These are phyloP conservation scores for Leccinum uliginosum DNA, from an alignment of 768 basidiomycete genomes.

Conservation along the genomic window DNA sequence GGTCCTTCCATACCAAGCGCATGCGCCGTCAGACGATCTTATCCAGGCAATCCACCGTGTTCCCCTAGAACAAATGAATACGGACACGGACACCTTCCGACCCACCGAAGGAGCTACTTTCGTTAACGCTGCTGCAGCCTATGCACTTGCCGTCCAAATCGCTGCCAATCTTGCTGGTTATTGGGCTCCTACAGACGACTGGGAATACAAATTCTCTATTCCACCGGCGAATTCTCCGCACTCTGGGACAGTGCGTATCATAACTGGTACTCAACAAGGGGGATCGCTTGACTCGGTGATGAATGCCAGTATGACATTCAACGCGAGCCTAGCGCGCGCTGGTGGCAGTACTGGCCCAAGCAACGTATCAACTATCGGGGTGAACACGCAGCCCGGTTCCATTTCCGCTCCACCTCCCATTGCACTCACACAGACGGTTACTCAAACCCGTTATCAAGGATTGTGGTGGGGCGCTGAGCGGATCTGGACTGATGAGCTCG, in stretches of 20 bases:
- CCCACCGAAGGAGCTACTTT: constrained; percentile 39
- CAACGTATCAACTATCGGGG: neutral
- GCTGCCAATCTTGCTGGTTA: constrained; percentile 56
- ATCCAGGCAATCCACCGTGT: constrained; percentile 45
- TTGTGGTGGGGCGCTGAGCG: constrained; percentile 89
- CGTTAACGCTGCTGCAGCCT: constrained; percentile 54
- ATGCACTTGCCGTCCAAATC: constrained; percentile 68
- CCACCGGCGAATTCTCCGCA: constrained; percentile 25
- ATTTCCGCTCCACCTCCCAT: constrained; percentile 16
- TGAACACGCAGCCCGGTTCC: constrained; percentile 1
- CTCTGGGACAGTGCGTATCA: neutral
- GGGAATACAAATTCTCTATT: constrained; percentile 52
- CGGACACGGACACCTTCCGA: constrained; percentile 48
- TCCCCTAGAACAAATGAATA: constrained; percentile 41
- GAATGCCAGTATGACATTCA: constrained; percentile 42
- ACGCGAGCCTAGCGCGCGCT: constrained; percentile 28
- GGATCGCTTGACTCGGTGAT: constrained; percentile 42
- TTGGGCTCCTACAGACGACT: constrained; percentile 75
- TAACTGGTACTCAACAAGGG: constrained; percentile 8
- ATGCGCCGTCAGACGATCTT: constrained; percentile 50
- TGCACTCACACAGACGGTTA: constrained; percentile 29
- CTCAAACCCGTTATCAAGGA: constrained; percentile 67
- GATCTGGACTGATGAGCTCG: constrained; percentile 83
- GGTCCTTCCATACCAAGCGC: constrained; percentile 73
- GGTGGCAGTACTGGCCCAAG: constrained; percentile 4